Percentiles rank a stretch among this genome's conserved stretches.
Conservation (phyloP, 345 rosid genomes). For the Linum usitatissimum region DNA sequence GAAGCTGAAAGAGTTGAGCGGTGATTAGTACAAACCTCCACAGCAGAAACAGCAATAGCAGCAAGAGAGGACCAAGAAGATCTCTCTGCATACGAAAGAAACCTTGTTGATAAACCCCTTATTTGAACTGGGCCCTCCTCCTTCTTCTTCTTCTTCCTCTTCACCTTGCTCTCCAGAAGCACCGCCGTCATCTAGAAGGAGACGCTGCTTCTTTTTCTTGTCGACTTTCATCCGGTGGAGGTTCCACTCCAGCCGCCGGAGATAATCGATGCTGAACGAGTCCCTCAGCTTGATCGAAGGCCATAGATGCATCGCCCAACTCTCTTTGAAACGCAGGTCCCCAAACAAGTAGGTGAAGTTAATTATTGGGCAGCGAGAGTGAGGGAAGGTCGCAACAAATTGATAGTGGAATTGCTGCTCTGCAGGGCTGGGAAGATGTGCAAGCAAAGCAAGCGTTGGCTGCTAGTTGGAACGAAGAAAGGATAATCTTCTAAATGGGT, state of each 20-base stretch:
- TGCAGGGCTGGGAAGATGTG: too few species aligned
- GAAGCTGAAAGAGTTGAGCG: neutral
- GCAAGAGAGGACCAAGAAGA: constrained; percentile 32
- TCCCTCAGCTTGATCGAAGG: constrained; percentile 49
- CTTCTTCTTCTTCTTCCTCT: constrained; percentile 4
- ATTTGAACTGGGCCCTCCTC: constrained; percentile 1
- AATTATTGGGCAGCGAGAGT: too few species aligned
- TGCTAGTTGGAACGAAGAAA: too few species aligned
- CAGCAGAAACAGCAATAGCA: constrained; percentile 48
- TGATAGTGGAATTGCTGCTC: too few species aligned
- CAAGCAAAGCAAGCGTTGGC: too few species aligned
- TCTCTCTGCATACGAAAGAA: constrained; percentile 22
- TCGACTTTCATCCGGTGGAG: constrained; percentile 39
- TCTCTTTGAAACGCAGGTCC: neutral
- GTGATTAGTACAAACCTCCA: constrained; percentile 29
- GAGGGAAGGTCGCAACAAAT: too few species aligned
- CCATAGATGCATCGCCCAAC: constrained; percentile 51
- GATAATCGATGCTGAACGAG: constrained; percentile 40
- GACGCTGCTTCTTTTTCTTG: constrained; percentile 24
- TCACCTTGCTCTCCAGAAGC: constrained; percentile 2
- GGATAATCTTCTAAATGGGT: too few species aligned
- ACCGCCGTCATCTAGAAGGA: constrained; percentile 25
- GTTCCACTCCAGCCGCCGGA: constrained; percentile 49
- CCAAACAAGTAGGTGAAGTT: neutral
- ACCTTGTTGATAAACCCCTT: constrained; percentile 6